Evolutionary conservation across 768 basidiomycete species (phyloP), one percentile per base, ranked within the genome.

Genomic region (Jaapia argillacea): DNA sequence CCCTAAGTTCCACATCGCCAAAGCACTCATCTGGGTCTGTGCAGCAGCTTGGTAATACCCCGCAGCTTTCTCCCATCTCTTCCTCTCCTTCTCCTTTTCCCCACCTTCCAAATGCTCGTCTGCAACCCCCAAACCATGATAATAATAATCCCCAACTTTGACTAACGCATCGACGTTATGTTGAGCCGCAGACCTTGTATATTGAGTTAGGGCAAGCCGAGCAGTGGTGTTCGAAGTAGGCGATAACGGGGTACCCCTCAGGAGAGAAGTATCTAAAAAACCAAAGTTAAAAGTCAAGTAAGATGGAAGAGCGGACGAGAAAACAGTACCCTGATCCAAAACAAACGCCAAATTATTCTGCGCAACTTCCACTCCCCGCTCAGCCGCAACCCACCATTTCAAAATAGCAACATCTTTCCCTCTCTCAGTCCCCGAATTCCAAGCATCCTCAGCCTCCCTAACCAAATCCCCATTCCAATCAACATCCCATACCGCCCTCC

Each of bases 111-210:
- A n/a, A n/a, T n/a, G n/a, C 45, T 81, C 80, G 46, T 82, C 75
- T 4, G 74, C 65, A 1, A 90, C 80, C 7, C 89, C 91, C 3
- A 92, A 71, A 0, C 91, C 91, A 49, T 88, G 81, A 55, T 89
- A 97, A 62, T 93, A 94, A 58, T 97, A 96, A 59, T 99, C 96
- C 28, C 91, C 96, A 4, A 97, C 92, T 71, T 97, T 99, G 48
- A 99, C 91, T 45, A 98, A 70, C 7, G 96, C 85, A 56, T 99
- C 96, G n/a, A 96, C 74, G 54, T 99, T 93, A 43, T 84, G 80
- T 58, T 99, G 96, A 2, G 77, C 80, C 6, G 94, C 92, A 3
- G 93, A 92, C 12, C 96, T 80, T 22, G 81, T 88, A 94, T 94
- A 99, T 55, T 94, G 88, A 0, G 83, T 86, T 40, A 99, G 65